These are phyloP conservation scores for Nemania sp. DNA, from an alignment of 2,329 filamentous ascomycete genomes.

Conservation along the genomic window DNA sequence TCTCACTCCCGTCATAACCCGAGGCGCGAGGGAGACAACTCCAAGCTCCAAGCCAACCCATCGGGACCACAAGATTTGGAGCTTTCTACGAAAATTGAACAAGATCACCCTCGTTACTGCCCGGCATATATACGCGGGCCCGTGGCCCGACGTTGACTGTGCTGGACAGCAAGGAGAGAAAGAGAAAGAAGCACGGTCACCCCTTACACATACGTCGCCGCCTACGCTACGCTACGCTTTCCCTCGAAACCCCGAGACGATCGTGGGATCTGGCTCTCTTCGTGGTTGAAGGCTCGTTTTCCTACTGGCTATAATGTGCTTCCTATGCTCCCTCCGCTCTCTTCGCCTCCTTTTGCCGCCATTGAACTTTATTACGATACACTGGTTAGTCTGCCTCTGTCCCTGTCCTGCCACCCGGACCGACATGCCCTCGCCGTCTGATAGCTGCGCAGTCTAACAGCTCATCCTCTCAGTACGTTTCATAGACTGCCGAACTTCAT, in stretches of 20 bases:
- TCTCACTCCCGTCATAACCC: too few relatives aligned
- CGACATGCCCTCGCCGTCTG: background rate
- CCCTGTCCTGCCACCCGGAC: background rate
- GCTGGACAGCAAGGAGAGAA: too few relatives aligned
- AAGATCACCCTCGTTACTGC: too few relatives aligned
- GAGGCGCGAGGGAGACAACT: too few relatives aligned
- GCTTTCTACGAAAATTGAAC: too few relatives aligned
- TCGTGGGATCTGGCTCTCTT: background rate
- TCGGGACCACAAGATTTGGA: too few relatives aligned
- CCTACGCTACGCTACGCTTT: too few relatives aligned
- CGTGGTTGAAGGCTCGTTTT: slow-evolving; percentile 3
- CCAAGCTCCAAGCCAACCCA: too few relatives aligned
- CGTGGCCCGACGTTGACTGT: too few relatives aligned
- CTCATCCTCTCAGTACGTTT: slow-evolving; percentile 12
- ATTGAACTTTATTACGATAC: slow-evolving; percentile 65
- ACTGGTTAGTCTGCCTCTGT: slow-evolving; percentile 44
- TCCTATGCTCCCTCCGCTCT: background rate
- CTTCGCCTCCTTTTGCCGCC: slow-evolving; percentile 42
- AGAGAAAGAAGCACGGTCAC: too few relatives aligned
- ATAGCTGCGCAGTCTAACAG: background rate
- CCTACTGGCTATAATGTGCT: slow-evolving; percentile 24
- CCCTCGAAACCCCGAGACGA: background rate
- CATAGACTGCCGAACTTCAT: background rate
- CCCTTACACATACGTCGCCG: too few relatives aligned
- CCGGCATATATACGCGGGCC: too few relatives aligned